These are phyloP conservation scores for Homolaphlyctis polyrhiza DNA, from an alignment of 371 early-diverging fungal genomes.

Conservation along the genomic window DNA sequence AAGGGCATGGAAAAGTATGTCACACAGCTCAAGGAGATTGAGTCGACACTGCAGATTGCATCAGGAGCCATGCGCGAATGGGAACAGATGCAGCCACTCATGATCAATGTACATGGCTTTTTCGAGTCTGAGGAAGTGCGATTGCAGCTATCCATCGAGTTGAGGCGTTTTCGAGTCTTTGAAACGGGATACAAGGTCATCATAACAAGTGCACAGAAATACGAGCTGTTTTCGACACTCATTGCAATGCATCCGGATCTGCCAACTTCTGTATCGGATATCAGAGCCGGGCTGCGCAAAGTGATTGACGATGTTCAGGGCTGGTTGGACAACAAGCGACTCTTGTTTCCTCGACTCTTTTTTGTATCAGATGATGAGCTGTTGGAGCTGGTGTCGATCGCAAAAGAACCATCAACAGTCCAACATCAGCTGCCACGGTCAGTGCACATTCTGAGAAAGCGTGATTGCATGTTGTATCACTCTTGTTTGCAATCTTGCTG, in stretches of 20 bases:
- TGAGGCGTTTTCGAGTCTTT: constrained; percentile 10
- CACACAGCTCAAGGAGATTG: neutral
- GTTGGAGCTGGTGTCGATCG: constrained; percentile 8
- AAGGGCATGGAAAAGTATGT: constrained; percentile 7
- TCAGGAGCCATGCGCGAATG: constrained; percentile 8
- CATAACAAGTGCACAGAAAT: constrained; percentile 2
- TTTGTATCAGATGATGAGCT: constrained; percentile 16
- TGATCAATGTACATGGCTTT: constrained; percentile 9
- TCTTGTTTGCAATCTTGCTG: constrained; percentile 1
- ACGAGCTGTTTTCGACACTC: constrained; percentile 3
- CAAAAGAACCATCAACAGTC: constrained; percentile 7
- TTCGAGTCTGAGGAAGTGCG: constrained; percentile 13
- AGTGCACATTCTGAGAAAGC: too few species aligned
- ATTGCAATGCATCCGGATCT: constrained; percentile 8
- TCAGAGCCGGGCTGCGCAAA: constrained; percentile 3
- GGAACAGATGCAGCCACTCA: constrained; percentile 13
- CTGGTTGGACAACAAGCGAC: constrained; percentile 15
- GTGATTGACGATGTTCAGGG: constrained; percentile 14
- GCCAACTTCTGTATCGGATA: constrained; percentile 1
- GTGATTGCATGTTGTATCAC: neutral
- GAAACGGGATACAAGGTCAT: constrained; percentile 10
- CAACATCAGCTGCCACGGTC: constrained; percentile 6
- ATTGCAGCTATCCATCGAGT: constrained; percentile 8
- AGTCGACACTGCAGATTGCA: constrained; percentile 2
- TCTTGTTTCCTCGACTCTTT: constrained; percentile 13